These are phyloP conservation scores for Lotus japonicus DNA, from an alignment of 306 rosid species.

Conservation along the genomic window DNA sequence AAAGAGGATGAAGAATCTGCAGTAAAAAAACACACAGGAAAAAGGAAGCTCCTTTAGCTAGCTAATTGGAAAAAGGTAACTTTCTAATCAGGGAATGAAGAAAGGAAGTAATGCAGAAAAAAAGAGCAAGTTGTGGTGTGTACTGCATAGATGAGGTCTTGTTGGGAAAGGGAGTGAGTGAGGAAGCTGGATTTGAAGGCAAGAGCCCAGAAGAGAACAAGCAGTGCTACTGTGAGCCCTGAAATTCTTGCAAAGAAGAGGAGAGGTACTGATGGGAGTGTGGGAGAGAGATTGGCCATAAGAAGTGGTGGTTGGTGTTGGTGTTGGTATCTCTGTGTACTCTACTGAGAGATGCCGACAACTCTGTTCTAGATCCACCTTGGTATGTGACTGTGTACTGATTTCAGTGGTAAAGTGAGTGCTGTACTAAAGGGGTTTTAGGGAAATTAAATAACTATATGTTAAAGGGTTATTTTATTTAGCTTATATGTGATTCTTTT, in stretches of 20 bases:
- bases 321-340: background rate
- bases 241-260: conserved; percentile 57
- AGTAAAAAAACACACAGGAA: background rate
- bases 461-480: no score
- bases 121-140: background rate
- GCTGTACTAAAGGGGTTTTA: no score
- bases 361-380: background rate
- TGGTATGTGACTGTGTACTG: no score
- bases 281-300: conserved; percentile 42
- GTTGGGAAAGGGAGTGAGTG: conserved; percentile 39
- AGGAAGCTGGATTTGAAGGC: conserved; percentile 69
- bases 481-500: no score
- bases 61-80: background rate
- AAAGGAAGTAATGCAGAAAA: background rate
- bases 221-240: conserved; percentile 47
- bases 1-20: conserved; percentile 85
- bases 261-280: conserved; percentile 18
- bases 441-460: no score
- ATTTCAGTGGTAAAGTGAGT: no score
- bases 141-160: conserved; percentile 52
- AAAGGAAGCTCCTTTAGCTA: background rate
- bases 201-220: conserved; percentile 65
- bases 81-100: no score
- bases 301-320: background rate
- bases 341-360: conserved; percentile 29